phyloP scores from a whole-genome alignment of 495 filamentous ascomycete species.

The Penicillium odoratum region DNA sequence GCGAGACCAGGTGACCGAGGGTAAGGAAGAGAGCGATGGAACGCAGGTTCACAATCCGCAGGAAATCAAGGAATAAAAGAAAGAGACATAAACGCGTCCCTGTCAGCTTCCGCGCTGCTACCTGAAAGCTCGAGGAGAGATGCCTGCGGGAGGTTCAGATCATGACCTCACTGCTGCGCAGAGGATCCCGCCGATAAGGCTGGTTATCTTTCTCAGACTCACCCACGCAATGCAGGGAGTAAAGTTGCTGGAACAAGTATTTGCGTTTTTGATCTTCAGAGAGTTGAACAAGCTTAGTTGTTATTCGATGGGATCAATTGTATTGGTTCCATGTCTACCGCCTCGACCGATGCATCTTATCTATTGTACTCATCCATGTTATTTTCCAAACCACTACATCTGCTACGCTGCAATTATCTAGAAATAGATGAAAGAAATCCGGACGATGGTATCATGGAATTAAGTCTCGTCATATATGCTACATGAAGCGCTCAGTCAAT shows the following conservation, averaged over 20 bases:
- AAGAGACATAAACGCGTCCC: conserved; percentile 6
- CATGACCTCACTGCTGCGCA: conserved; percentile 27
- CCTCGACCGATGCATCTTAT: neutral
- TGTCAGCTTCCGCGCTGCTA: neutral
- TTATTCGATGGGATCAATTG: neutral
- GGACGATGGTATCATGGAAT: conserved; percentile 34
- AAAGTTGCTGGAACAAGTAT: neutral
- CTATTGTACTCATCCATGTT: neutral
- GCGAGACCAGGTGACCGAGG: neutral
- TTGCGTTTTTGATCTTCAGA: neutral
- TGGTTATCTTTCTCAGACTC: neutral
- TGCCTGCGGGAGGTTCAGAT: conserved; percentile 1
- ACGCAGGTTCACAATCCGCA: neutral
- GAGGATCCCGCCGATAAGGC: conserved; percentile 32
- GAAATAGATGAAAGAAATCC: neutral
- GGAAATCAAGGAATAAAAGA: conserved; percentile 2
- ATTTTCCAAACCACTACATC: no score
- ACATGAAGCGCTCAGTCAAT: conserved; percentile 36
- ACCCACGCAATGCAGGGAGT: neutral
- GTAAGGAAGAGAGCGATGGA: neutral
- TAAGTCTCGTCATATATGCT: conserved; percentile 38
- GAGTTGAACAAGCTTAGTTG: neutral
- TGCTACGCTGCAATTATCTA: neutral
- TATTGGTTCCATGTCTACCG: neutral
- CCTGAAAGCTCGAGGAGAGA: neutral